Evolutionary conservation across 495 filamentous ascomycete genomes (phyloP), one percentile per base, ranked within the genome.

Genomic region (Melanomma pulvis-pyrius): DNA sequence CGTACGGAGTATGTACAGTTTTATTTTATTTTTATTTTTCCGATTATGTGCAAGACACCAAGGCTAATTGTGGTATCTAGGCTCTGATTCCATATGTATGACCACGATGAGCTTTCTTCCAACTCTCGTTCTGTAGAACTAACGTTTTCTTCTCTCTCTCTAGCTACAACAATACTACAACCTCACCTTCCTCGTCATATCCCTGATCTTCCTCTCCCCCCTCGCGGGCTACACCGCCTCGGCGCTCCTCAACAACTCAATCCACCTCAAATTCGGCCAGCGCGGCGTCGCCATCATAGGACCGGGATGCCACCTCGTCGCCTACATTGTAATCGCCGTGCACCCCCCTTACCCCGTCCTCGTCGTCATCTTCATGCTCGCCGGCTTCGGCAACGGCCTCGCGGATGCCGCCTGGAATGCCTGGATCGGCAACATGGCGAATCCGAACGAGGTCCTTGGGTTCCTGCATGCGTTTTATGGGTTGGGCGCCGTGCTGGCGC

Each of bases 271-370:
- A 29, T 77, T 88, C 56, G 92, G 92, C 17, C 91, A 92, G 50
- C 86, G 86, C 0, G 92, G 92, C 13, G 83, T 93, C 1, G 90
- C 90, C 30, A 59, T 89, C 49, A 76, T 93, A 17, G 85, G 78
- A 0, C 88, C 91, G 0, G 56, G 74, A 0, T 88, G 83, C 74
- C 87, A 90, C 60, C 67, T 93, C 5, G 70, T 90, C 15, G 83
- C 89, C 26, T 88, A 86, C 67, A 74, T 85, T 39, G 76, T 89
- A 71, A 84, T 86, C 67, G 77, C 79, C 41, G 32, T 83, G 0
- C 86, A 87, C 62, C 86, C 86, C 1, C 85, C 83, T 0, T 88
- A 84, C 61, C 84, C 84, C 0, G 86, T 84, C 0, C 75, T 88
- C 8, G 79, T 87, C 8, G 71, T 85, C 64, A 75, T 84, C 50